Base-by-base conservation (phyloP, 2,329 filamentous ascomycete genomes). In the Dothidotthia symphoricarpi region DNA sequence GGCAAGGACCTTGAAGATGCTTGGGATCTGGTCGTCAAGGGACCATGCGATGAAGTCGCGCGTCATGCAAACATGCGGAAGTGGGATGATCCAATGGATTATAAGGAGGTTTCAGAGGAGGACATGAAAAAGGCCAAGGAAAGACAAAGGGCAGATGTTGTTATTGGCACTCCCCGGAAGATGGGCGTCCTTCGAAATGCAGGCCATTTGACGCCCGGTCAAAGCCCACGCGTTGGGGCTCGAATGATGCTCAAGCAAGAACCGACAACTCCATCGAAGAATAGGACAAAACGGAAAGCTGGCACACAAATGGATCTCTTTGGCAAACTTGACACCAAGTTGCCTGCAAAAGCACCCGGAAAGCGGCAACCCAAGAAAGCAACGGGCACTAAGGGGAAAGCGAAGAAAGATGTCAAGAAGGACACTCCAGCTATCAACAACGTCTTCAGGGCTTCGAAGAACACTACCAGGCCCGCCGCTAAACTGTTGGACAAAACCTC, bases 21-120 rank as follows among this genome's bases (percentile, higher is more conserved):
- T 58, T 98, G 90, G 85, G 93, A 98, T 66, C 70, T 96, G 43
- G 81, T 97, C 13, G 85, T 98, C 24, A 82, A 82, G 49, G 90
- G 88, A 14, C 85, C 86, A 55, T 93, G 88, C 61, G 93, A 98
- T 63, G 83, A 89, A 48, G 85, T 98, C 26, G 93, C 93, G 14
- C 77, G 76, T 32, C 73, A 88, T 26, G 85, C 82, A 12, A 79
- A 79, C 15, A 68, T 83, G 66, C 74, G 74, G 36, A 71, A 69
- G 42, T 82, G 79, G 78, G 69, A 81, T 47, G 77, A 81, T 40
- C 60, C 52, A 1, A 55, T 56, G 37, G 49, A 57, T 2, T 60
- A 53, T 39, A 65, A 61, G 40, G 57, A 59, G 19, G 55, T 68
- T 16, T 59, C 61, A 6, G 63, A 64, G 22, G 63, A 65, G 14